Base-by-base conservation (phyloP, 371 early-diverging fungal genomes). In the Mortierella polycephala region DNA sequence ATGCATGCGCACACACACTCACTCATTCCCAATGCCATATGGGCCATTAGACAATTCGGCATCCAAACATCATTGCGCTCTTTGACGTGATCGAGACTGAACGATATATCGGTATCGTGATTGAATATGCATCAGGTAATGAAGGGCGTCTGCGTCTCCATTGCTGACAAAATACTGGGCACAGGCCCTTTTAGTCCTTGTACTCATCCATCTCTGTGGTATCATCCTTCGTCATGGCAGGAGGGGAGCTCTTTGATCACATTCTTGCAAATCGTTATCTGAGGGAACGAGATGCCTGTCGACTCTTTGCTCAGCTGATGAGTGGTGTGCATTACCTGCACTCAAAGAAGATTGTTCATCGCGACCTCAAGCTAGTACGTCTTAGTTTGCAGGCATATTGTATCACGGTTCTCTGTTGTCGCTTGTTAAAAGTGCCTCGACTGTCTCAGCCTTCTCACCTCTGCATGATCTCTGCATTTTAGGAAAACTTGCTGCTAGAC, bases 231-330 rank as follows among this genome's bases (percentile, higher is more conserved):
- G 18, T 49, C 30, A 56, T 44, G 30, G 16, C 65, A 87, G 93
- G 94, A 47, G 98, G 98, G 55, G 99, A 99, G 81, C 85, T 99
- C 53, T 99, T 99, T 82, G 98, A 98, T 80, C 93, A 97, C 80
- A 97, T 99, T 62, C 86, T 97, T 49, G 95, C 95, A 9, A 95
- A 94, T 81, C 89, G 94, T 13, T 95, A 93, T 64, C 87, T 99
- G 46, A 93, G 91, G 71, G 98, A 98, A 77, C 83, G 85, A 60
- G 98, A 97, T 67, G 98, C 98, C 5, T 88, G 93, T 64, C 85
- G 94, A 45, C 81, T 97, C 59, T 98, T 98, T 89, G 93, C 96
- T 20, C 99, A 99, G 83, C 88, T 99, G 60, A 89, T 99, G 62
- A 89, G 91, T 69, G 91, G 82, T 63, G 94, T 96, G 40, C 86